Conservation (phyloP, 805 yeast genomes). For the Lipomyces orientalis region DNA sequence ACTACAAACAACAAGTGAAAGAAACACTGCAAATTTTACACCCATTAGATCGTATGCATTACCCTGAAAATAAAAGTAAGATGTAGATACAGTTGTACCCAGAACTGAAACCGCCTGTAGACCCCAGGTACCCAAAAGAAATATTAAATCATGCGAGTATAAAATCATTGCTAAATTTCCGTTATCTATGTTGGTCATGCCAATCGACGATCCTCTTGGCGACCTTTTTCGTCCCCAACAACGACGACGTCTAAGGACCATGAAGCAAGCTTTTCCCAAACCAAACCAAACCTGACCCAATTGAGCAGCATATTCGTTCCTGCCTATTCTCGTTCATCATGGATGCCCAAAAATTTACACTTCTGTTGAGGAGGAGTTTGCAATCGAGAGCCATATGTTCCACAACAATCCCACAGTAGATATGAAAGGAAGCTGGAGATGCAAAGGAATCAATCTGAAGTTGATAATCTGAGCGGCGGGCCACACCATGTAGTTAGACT, state of each 20-base stretch:
- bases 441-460: constrained; percentile 75
- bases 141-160: neutral
- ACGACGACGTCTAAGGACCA: neutral
- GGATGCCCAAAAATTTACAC: neutral
- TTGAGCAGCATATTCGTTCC: neutral
- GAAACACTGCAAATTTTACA: neutral
- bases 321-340: neutral
- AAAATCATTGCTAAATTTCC: too few species aligned
- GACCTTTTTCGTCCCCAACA: neutral
- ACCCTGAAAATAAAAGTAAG: neutral
- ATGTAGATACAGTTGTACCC: neutral
- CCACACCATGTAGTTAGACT: constrained; percentile 87
- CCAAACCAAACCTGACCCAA: neutral
- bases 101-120: neutral
- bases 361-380: constrained; percentile 56
- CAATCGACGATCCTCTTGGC: neutral
- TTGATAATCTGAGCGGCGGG: constrained; percentile 83
- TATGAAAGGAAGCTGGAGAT: constrained; percentile 89
- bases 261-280: constrained; percentile 2
- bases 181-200: neutral
- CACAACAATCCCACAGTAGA: constrained; percentile 86
- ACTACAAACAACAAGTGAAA: too few species aligned
- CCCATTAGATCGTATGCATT: neutral
- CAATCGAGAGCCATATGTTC: constrained; percentile 89
- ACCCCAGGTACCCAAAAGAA: neutral